Evolutionary conservation across 768 basidiomycete genomes (phyloP).

Genomic region (Tremella mesenterica): DNA sequence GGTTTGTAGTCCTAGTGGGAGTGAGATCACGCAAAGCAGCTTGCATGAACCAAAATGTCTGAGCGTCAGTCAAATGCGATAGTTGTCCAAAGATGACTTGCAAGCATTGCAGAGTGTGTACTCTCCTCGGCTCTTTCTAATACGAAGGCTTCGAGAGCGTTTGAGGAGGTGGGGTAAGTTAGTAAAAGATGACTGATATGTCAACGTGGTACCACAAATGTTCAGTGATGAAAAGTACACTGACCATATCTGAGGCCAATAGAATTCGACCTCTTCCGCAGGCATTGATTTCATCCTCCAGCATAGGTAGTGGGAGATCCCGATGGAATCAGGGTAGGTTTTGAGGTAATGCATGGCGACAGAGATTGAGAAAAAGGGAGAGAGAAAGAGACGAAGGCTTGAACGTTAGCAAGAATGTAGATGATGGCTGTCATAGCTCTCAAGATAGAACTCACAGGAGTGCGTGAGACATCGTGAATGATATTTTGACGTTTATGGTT

Average conservation of each 20-base stretch:
- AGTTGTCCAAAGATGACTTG: conserved; percentile 47
- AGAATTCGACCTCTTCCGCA: conserved; percentile 49
- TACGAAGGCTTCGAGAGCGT: conserved; percentile 89
- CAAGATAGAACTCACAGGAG: conserved; percentile 29
- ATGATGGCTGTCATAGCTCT: not conserved
- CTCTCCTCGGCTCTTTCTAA: conserved; percentile 79
- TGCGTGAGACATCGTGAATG: conserved; percentile 43
- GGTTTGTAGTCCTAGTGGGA: conserved; percentile 50
- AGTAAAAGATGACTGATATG: conserved; percentile 75
- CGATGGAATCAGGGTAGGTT: conserved; percentile 47
- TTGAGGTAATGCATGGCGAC: conserved; percentile 74
- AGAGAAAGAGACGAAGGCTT: conserved; percentile 86
- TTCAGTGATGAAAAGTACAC: conserved; percentile 6
- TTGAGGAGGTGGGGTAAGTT: conserved; percentile 80
- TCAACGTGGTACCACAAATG: not conserved
- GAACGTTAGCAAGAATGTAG: not conserved
- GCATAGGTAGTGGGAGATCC: conserved; percentile 49
- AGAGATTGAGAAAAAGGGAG: conserved; percentile 88
- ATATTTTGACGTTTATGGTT: too few relatives aligned
- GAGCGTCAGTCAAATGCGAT: conserved; percentile 1
- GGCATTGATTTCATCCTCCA: conserved; percentile 47
- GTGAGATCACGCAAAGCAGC: conserved; percentile 79
- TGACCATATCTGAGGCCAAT: conserved; percentile 50
- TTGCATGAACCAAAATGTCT: conserved; percentile 99
- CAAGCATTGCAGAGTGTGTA: conserved; percentile 90